A percentile compares a stretch with the other conserved stretches of the same genome.
Evolutionary conservation across 192 early-diverging fungal species (phyloP).

Genomic region (Paraglomus occultum): DNA sequence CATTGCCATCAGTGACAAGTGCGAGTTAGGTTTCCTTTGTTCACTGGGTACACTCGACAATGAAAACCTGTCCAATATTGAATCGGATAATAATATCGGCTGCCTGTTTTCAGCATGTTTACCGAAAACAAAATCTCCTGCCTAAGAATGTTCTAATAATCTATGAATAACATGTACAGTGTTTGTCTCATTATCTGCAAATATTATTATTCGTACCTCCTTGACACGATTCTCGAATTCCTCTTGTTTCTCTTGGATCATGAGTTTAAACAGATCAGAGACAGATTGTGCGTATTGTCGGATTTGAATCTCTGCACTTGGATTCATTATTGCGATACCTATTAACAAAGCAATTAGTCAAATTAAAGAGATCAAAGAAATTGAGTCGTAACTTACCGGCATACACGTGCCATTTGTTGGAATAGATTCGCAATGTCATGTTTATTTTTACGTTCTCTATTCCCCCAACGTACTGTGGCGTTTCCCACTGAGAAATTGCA

Average conservation of each 20-base stretch:
- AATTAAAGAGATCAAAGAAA: not conserved
- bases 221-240: conserved; percentile 77
- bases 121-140: conserved; percentile 86
- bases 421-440: conserved; percentile 91
- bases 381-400: conserved; percentile 56
- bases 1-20: conserved; percentile 90
- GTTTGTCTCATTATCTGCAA: not conserved
- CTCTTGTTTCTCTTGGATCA: conserved; percentile 80
- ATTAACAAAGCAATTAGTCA: conserved; percentile 30
- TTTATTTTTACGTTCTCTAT: conserved; percentile 97
- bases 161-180: not conserved
- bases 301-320: conserved; percentile 80
- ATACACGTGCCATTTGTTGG: conserved; percentile 97
- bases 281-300: conserved; percentile 87
- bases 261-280: conserved; percentile 88
- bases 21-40: conserved; percentile 79
- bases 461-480: conserved; percentile 83
- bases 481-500: conserved; percentile 65
- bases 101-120: conserved; percentile 51
- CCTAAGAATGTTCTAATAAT: conserved; percentile 38
- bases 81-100: conserved; percentile 76
- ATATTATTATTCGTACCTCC: conserved; percentile 39
- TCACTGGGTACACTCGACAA: conserved; percentile 77
- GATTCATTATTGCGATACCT: conserved; percentile 92
- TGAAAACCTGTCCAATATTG: conserved; percentile 82